Base-by-base conservation (phyloP, 1,139 yeast genomes). In the Wickerhamiella infanticola region DNA sequence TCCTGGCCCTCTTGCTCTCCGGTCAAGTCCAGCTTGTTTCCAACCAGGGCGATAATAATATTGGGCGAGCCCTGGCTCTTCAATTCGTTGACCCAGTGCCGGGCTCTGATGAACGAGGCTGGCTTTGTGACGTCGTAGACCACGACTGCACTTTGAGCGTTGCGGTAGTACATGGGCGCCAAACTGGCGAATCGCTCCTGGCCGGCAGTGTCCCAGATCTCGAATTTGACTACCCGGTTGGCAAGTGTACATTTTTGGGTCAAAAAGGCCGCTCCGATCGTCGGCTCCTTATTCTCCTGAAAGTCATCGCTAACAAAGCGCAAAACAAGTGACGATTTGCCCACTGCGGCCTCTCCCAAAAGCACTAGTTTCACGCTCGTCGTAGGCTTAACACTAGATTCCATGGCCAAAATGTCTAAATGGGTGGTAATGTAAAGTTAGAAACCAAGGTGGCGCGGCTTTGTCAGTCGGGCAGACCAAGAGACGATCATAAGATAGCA, bases 191-290 rank as follows among this genome's bases (percentile, higher is more conserved):
- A 90, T 52, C 98, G 69, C 63, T 90, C 98, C 66, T 90, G 98
- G 18, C 98, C 98, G 0, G 98, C 98, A 11, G 98, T 90, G 62
- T 90, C 98, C 97, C 97, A 90, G 53, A 90, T 90, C 63, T 90
- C 98, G 64, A 86, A 90, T 63, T 90, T 90, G 60, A 90, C 86
- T 13, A 94, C 83, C 55, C 83, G 77, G 53, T 83, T 86, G 37
- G 93, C 93, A 56, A 90, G 80, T 36, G 88, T 80, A 60, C 96
- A 93, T 61, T 93, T 80, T 63, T 90, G 97, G 35, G 98, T 90
- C 50, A 90, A 68, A 60, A 90, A 90, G 1, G 97, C 98, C 4
- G 98, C 98, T 11, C 98, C 98, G 56, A 90, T 88, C 2, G 98
- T 90, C 38, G 98, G 98, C 59, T 88, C 86, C 63, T 88, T 88